Evolutionary conservation across 371 early-diverging fungal species (phyloP).

Genomic region (Chytridium lagenaria): DNA sequence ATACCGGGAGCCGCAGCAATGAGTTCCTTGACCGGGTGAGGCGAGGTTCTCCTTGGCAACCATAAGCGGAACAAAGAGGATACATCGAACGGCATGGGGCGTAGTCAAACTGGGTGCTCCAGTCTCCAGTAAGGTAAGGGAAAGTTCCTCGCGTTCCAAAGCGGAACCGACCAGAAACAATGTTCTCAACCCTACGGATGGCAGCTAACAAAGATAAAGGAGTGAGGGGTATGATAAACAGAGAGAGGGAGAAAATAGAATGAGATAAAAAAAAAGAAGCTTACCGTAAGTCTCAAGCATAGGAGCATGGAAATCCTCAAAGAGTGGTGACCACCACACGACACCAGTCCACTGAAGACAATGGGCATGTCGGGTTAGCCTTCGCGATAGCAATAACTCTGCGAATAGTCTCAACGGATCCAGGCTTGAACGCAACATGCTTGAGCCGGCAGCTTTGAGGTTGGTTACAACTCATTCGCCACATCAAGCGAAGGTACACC

Average conservation of each 20-base stretch:
- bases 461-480: constrained; percentile 83
- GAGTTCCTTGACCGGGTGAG: constrained; percentile 84
- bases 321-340: constrained; percentile 95
- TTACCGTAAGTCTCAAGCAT: constrained; percentile 87
- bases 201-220: constrained; percentile 53
- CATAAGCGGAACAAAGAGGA: constrained; percentile 94
- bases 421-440: constrained; percentile 94
- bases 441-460: constrained; percentile 79
- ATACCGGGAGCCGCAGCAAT: constrained; percentile 92
- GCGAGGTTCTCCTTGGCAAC: constrained; percentile 92
- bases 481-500: constrained; percentile 93
- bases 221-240: too few relatives aligned
- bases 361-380: constrained; percentile 87
- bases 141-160: constrained; percentile 90
- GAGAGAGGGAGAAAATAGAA: neutral
- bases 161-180: constrained; percentile 93
- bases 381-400: constrained; percentile 90
- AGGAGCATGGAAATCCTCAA: constrained; percentile 96
- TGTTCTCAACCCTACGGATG: constrained; percentile 85
- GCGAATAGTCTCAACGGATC: constrained; percentile 82
- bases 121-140: constrained; percentile 95
- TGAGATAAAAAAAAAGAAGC: constrained; percentile 16
- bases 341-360: constrained; percentile 98
- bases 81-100: constrained; percentile 96
- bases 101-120: constrained; percentile 82